Evolutionary conservation across 1,139 yeast species (phyloP), one percentile per base, ranked within the genome.

Genomic region (Sugiyamaella xylanicola): DNA sequence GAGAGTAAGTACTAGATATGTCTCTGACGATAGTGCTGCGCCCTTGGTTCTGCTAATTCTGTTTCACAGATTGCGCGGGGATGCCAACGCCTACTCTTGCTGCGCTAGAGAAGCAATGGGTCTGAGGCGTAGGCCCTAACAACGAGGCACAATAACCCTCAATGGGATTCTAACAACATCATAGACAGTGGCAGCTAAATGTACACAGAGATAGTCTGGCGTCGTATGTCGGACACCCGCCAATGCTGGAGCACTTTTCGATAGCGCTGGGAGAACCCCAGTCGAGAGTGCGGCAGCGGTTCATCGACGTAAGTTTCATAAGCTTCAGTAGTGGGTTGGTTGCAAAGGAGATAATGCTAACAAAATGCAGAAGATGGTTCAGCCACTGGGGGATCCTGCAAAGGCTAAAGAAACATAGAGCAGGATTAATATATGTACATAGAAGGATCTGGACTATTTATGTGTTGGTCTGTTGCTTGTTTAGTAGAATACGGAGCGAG

Each of bases 171-270:
- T 41, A 42, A 40, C 64, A 54, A 36, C 36, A 16, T 3, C 42
- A 41, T 47, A 68, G 70, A 51, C 84, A 82, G 62, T 84, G 86
- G 78, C 68, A 81, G 61, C 69, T 78, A 8, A 87, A 87, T 60
- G 78, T 87, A 1, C 84, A 83, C 51, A 75, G 87, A 61, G 98
- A 95, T 68, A 83, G 95, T 0, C 83, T 85, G 61, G 81, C 90
- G 1, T 79, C 87, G 16, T 71, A 89, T 52, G 80, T 84, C 22
- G 86, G 87, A 25, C 96, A 92, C 68, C 83, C 85, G 16, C 80
- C 82, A 2, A 60, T 86, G 54, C 69, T 89, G 46, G 81, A 83
- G 60, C 88, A 88, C 65, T 76, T 85, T 53, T 75, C 95, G n/a
- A 67, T 87, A 7, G 87, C 85, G 0, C 68, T 78, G 51, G 84